Percentiles rank a stretch among this genome's conserved stretches.
These are phyloP conservation scores for Solanum megistacrolobum DNA, from an alignment of 257 asterid genomes.

Conservation along the genomic window DNA sequence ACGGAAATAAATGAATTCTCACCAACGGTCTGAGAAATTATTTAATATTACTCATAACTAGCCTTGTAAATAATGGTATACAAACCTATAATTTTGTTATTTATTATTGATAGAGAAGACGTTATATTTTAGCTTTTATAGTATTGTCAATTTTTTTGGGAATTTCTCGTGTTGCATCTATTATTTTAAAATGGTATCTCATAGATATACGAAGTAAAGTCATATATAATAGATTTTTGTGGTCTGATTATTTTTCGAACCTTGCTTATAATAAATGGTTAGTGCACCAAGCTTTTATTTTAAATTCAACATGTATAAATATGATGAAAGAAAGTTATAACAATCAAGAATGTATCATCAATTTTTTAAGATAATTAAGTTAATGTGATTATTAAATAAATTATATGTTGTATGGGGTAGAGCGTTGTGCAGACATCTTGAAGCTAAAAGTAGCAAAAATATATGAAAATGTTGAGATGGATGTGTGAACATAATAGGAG, in stretches of 20 bases:
- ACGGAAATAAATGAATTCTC: background rate
- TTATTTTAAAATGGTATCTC: background rate
- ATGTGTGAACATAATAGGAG: background rate
- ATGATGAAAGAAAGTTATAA: background rate
- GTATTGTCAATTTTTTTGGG: background rate
- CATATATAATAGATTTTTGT: background rate
- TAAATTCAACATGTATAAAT: background rate
- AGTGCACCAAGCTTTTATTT: background rate
- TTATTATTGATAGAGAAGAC: background rate
- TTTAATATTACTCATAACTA: background rate
- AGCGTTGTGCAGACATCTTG: background rate
- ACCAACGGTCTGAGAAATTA: background rate
- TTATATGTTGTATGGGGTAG: background rate
- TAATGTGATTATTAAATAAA: background rate
- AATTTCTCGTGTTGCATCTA: background rate
- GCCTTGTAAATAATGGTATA: background rate
- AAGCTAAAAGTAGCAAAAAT: background rate
- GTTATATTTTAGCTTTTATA: background rate
- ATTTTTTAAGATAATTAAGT: background rate
- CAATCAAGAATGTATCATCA: too few relatives aligned
- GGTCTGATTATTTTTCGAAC: background rate
- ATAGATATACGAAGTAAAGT: background rate
- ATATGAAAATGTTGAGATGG: rapidly evolving
- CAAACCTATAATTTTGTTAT: background rate
- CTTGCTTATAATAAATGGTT: background rate